These are phyloP conservation scores for Pythium scleroteichum DNA, from an alignment of 352 stramenopile genomes.

Conservation along the genomic window DNA sequence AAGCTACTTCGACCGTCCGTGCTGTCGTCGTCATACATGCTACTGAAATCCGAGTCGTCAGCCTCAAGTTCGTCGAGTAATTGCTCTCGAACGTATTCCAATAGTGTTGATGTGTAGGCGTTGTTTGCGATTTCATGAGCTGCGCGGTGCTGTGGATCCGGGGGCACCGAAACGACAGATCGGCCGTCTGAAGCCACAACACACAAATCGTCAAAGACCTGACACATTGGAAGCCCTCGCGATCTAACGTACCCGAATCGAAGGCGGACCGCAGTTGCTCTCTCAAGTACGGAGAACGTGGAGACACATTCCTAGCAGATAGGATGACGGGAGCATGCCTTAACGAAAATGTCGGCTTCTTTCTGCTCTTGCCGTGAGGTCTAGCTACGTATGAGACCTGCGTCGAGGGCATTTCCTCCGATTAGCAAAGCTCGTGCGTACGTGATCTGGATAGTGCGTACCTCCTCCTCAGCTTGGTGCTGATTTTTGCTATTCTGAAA, in stretches of 20 bases:
- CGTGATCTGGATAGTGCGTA: background rate
- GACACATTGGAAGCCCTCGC: too few species aligned
- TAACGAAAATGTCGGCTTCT: constrained; percentile 16
- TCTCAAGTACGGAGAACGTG: constrained; percentile 13
- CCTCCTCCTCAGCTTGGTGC: constrained; percentile 7
- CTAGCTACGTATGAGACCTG: background rate
- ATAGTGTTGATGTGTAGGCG: constrained; percentile 36
- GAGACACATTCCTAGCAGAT: constrained; percentile 23
- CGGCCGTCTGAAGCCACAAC: constrained; percentile 20
- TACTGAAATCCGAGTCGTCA: constrained; percentile 20
- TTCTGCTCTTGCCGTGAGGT: background rate
- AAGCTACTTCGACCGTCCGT: constrained; percentile 11
- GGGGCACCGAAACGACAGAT: constrained; percentile 32
- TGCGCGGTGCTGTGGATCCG: constrained; percentile 29
- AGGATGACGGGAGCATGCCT: constrained; percentile 3
- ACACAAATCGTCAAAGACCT: background rate
- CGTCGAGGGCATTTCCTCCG: background rate
- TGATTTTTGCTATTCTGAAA: background rate
- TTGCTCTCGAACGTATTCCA: constrained; percentile 36
- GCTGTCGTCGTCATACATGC: constrained; percentile 5
- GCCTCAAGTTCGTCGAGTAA: constrained; percentile 29
- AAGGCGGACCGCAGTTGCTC: constrained; percentile 30
- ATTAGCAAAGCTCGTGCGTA: background rate
- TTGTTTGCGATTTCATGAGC: constrained; percentile 28
- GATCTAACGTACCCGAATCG: constrained; percentile 26